Evolutionary conservation across 768 basidiomycete species (phyloP).

Genomic region (Leccinum incarnatum): DNA sequence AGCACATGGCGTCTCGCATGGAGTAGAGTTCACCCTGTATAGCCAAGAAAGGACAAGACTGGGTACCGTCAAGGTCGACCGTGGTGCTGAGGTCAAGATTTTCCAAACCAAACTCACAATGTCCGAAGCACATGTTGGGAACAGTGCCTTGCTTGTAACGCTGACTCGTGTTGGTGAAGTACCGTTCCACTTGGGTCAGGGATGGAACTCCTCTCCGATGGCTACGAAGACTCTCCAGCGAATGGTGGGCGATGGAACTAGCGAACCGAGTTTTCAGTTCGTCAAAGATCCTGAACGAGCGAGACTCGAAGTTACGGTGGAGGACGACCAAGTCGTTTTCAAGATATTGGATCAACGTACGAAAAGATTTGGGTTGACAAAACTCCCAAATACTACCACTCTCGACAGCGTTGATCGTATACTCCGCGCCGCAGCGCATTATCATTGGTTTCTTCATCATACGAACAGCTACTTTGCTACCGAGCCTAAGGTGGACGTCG

Average conservation of each 20-base stretch:
- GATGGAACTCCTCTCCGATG: background rate
- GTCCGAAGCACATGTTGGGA: background rate
- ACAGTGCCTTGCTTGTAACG: background rate
- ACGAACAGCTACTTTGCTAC: background rate
- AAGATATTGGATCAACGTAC: conserved; percentile 1
- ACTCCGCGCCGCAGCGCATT: conserved; percentile 18
- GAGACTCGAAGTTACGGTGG: background rate
- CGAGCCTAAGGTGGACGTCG: conserved; percentile 1
- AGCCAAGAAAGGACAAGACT: background rate
- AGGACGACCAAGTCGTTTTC: background rate
- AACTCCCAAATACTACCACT: background rate
- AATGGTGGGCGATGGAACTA: background rate
- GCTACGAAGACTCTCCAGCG: background rate
- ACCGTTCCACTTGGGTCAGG: background rate
- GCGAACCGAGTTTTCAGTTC: background rate
- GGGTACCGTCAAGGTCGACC: background rate
- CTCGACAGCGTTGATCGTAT: background rate
- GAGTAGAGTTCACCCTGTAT: conserved; percentile 22
- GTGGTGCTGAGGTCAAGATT: background rate
- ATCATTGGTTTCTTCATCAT: conserved; percentile 22
- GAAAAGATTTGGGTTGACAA: conserved; percentile 1
- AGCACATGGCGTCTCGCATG: conserved; percentile 24
- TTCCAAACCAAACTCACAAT: conserved; percentile 8
- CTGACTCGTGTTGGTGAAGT: background rate
- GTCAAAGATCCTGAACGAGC: background rate